Evolutionary conservation across 2,329 filamentous ascomycete genomes (phyloP), one percentile per base, ranked within the genome.

Genomic region (Didymella glomerata): DNA sequence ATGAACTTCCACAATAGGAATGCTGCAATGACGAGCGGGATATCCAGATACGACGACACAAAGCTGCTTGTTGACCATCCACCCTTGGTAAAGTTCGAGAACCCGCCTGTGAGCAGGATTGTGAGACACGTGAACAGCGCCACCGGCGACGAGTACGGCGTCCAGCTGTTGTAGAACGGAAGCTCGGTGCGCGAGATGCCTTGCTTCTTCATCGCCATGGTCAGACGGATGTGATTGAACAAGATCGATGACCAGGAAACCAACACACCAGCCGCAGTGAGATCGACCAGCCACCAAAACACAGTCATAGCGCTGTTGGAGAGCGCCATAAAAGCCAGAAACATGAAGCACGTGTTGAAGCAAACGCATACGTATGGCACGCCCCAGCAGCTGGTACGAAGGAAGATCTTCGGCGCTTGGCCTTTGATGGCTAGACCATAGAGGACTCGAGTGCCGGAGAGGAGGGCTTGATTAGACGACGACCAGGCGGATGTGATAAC

Each of bases 401-500:
- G 68, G 57, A 85, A 79, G 60, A 85, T 73, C 42, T 72, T 76
- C 0, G 84, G 83, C 2, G 83, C 83, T 61, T 84, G 82, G 2
- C 79, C 75, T 63, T 82, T 81, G 63, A 82, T 77, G 3, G 79
- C 78, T 20, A 80, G 67, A 44, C 70, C 76, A 63, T 81, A 84
- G 0, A 85, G 76, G 30, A 80, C 80, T 50, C 83, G 79, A 6
- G 81, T 82, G 3, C 79, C 81, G 0, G 79, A 77, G 60, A 82
- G 80, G 25, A 92, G 80, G 63, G 83, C 85, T 67, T 88, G 86
- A 65, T 91, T 92, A 0, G 84, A 86, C 0, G 88, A 83, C 0
- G 88, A 91, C 81, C 85, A 89, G 0, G 88, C 89, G 0, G 88
- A 90, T 0, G 88, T 90, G 58, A 92, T 83, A 62, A 93, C 87